Evolutionary conservation across 129 eudicot species (phyloP).

Genomic region (Cynara cardunculus): DNA sequence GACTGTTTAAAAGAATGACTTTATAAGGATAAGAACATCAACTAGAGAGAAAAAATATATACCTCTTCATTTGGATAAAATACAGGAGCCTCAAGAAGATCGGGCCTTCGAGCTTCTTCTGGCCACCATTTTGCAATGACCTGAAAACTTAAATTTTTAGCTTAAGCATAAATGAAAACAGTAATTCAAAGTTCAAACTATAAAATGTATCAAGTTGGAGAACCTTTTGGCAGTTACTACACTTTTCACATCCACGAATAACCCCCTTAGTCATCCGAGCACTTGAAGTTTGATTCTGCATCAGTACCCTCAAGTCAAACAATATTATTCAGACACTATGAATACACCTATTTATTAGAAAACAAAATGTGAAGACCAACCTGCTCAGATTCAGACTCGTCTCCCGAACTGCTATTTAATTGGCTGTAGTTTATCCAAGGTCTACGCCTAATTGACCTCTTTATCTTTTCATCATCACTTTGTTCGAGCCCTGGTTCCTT

Average conservation of each 20-base stretch:
- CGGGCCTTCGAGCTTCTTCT: slow-evolving; percentile 75
- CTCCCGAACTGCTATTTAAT: slow-evolving; percentile 62
- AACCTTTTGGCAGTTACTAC: slow-evolving; percentile 93
- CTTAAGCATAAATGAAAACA: not conserved
- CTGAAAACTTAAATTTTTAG: slow-evolving; percentile 34
- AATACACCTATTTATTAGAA: not conserved
- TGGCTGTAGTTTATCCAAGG: slow-evolving; percentile 49
- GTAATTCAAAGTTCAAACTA: not conserved
- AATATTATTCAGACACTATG: not conserved
- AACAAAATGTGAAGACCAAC: slow-evolving; percentile 18
- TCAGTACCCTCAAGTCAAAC: slow-evolving; percentile 4
- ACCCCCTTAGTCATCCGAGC: slow-evolving; percentile 73
- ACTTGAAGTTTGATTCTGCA: slow-evolving; percentile 49
- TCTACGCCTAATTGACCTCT: slow-evolving; percentile 52
- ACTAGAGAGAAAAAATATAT: not conserved
- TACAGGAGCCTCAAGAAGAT: slow-evolving; percentile 85
- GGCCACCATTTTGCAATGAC: slow-evolving; percentile 94
- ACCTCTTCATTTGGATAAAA: slow-evolving; percentile 97
- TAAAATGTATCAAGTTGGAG: not conserved
- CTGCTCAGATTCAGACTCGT: slow-evolving; percentile 71
- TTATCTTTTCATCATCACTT: slow-evolving; percentile 34
- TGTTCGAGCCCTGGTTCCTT: slow-evolving; percentile 32
- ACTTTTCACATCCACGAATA: slow-evolving; percentile 80
- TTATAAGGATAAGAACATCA: not conserved
- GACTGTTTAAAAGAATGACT: not conserved